Evolutionary conservation across 257 asterid genomes (phyloP), one percentile per base, ranked within the genome.

Genomic region (Coffea canephora): DNA sequence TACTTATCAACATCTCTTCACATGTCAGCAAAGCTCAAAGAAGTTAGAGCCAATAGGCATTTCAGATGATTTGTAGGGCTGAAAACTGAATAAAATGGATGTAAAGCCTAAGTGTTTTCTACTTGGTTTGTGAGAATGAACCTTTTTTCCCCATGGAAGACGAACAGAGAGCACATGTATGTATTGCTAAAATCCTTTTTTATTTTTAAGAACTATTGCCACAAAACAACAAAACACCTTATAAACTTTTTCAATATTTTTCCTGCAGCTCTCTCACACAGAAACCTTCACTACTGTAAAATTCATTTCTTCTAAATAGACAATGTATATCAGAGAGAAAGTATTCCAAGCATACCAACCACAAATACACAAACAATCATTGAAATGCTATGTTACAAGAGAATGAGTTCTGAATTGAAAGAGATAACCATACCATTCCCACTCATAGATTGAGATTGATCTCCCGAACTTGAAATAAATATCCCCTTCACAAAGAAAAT

Each of bases 391-490:
- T 80, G 46, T 77, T 52, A 77, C 21, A 68, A 19, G 74, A 81
- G 48, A 82, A 80, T 19, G 54, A 71, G 48, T 71, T 84, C 82
- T 75, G 80, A 75, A 74, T 71, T 75, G 71, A 16, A 69, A 65
- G 69, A 85, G 78, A 84, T 73, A 71, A 78, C 73, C 87, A 39
- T 91, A 95, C 99, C 98, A 82, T 92, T 95, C 85, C 99, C 99
- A 69, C 94, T 88, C 90, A 84, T 80, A 55, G 99, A 87, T 83
- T 95, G 99, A 16, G 99, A 76, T 84, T 95, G 99, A 75, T 95
- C 99, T 71, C 98, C 99, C 10, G 99, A 93, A 87, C 98, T 91
- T 80, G 99, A 93, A 88, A 93, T 91, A 83, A 93, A 93, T 84
- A 93, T 84, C 81, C 99, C 99, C 98, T 95, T 83, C 86, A 83